These are phyloP conservation scores for Dryadomyces sulphureus DNA, from an alignment of 2,329 filamentous ascomycete species.

Conservation along the genomic window DNA sequence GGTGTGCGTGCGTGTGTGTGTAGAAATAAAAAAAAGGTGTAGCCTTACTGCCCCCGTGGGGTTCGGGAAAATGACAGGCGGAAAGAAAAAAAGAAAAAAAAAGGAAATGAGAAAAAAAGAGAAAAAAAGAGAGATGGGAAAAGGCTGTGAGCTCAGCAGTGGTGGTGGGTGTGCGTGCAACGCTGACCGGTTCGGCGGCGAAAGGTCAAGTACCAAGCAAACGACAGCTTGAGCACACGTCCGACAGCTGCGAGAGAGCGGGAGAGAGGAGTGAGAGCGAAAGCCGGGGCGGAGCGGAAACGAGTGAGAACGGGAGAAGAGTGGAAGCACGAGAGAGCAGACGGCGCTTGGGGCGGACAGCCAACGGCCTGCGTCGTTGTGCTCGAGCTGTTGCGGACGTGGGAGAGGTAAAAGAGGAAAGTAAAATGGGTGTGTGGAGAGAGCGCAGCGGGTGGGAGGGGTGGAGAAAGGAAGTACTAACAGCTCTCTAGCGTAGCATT, in stretches of 20 bases:
- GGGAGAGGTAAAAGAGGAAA: background rate
- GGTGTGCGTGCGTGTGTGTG: too few relatives aligned
- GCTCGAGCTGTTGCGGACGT: background rate
- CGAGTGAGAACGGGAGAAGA: background rate
- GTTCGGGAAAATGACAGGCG: too few relatives aligned
- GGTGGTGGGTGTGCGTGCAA: background rate
- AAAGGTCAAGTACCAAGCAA: background rate
- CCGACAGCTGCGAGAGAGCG: background rate
- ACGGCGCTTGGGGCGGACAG: background rate
- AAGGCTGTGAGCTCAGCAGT: background rate
- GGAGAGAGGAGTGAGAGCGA: background rate
- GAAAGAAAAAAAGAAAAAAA: background rate
- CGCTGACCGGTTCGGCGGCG: background rate
- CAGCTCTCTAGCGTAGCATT: background rate
- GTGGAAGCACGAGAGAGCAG: background rate
- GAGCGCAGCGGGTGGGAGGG: background rate
- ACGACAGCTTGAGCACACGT: background rate
- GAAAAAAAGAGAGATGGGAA: background rate
- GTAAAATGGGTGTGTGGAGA: background rate
- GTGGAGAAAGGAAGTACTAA: background rate
- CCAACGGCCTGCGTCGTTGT: background rate
- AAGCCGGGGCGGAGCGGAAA: background rate
- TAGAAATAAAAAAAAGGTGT: too few relatives aligned
- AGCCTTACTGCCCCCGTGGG: too few relatives aligned
- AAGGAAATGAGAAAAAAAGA: background rate